Conservation (phyloP, 352 stramenopile species). For the Pythium grandisporangium region DNA sequence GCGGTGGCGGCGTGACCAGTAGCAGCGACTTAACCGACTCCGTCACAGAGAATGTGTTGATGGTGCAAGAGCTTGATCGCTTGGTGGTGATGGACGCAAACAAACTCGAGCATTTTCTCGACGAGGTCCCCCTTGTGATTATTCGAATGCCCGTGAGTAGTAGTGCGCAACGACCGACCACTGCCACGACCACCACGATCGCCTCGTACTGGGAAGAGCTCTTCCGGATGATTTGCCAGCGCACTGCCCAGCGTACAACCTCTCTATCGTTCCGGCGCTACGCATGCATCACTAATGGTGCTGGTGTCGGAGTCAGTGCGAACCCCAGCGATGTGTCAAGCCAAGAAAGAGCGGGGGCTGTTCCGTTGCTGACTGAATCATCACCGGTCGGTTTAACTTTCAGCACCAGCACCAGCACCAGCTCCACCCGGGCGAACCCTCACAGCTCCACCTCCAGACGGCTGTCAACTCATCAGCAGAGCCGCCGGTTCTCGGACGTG, state of each 20-base stretch:
- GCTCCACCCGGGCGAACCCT: neutral
- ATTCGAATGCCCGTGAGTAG: conserved; percentile 45
- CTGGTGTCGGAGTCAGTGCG: too few species aligned
- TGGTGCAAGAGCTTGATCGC: conserved; percentile 14
- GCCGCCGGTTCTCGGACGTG: neutral
- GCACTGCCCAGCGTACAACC: conserved; percentile 13
- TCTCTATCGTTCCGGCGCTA: conserved; percentile 9
- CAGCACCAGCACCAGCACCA: conserved; percentile 1
- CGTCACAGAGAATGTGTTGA: conserved; percentile 11
- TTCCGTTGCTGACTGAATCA: too few species aligned
- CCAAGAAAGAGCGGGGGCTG: too few species aligned
- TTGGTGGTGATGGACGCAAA: conserved; percentile 25
- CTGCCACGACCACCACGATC: neutral
- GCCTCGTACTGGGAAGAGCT: conserved; percentile 29
- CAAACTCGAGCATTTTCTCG: conserved; percentile 20
- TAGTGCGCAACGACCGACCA: too few species aligned
- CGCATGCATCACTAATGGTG: neutral
- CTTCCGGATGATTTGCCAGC: conserved; percentile 34
- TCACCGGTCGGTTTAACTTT: too few species aligned
- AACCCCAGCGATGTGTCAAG: too few species aligned
- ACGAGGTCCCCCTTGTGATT: conserved; percentile 26
- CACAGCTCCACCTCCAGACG: neutral
- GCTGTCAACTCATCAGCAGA: neutral
- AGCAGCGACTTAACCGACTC: neutral
- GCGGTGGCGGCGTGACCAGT: neutral